These are phyloP conservation scores for Millerozyma acaciae DNA, from an alignment of 805 yeast species.

Conservation along the genomic window DNA sequence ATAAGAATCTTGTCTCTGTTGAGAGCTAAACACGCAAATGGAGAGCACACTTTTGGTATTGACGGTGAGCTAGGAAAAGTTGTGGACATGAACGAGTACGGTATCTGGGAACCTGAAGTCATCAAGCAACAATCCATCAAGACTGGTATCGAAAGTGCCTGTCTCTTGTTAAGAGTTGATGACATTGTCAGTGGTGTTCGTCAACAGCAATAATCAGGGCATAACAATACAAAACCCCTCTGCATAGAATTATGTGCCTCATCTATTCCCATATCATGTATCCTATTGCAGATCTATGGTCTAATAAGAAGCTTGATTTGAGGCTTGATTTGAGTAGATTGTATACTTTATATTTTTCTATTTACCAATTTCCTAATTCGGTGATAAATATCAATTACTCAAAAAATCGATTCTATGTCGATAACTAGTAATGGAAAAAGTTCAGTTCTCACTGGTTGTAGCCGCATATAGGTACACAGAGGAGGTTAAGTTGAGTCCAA, in stretches of 20 bases:
- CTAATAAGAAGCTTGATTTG: too few species aligned
- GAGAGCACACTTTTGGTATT: slow-evolving; percentile 79
- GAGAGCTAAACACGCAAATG: slow-evolving; percentile 95
- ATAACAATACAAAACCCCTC: too few species aligned
- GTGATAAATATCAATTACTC: too few species aligned
- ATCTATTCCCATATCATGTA: too few species aligned
- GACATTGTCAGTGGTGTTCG: slow-evolving; percentile 97
- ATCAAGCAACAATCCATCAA: slow-evolving; percentile 94
- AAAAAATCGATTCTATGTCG: too few species aligned
- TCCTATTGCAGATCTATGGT: neutral
- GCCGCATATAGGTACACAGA: too few species aligned
- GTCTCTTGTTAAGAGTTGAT: slow-evolving; percentile 90
- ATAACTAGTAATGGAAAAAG: too few species aligned
- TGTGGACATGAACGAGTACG: slow-evolving; percentile 93
- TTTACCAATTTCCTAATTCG: slow-evolving; percentile 1
- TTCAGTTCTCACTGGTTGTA: too few species aligned
- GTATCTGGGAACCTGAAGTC: slow-evolving; percentile 99
- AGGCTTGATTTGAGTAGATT: too few species aligned
- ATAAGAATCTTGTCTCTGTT: slow-evolving; percentile 83
- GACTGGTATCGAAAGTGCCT: slow-evolving; percentile 97
- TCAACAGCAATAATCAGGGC: slow-evolving; percentile 30
- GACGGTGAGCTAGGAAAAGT: slow-evolving; percentile 94
- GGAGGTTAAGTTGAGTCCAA: too few species aligned
- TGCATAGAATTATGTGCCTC: too few species aligned
- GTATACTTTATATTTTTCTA: neutral